Conservation (phyloP, 140 eudicot species). For the Stevia rebaudiana region DNA sequence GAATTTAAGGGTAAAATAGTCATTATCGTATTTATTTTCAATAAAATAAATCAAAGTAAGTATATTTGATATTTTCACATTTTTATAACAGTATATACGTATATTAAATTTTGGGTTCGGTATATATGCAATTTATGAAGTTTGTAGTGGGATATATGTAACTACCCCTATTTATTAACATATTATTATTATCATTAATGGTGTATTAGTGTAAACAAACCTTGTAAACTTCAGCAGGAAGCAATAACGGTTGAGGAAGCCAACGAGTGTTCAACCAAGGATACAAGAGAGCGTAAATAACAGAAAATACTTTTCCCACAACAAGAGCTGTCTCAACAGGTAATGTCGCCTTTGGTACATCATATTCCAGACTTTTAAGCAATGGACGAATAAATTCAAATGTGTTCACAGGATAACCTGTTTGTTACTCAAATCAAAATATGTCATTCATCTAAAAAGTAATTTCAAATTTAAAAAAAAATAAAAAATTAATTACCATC, state of each 20-base stretch:
- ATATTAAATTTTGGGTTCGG: too few relatives aligned
- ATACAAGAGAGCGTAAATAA: constrained; percentile 56
- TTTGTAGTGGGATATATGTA: too few relatives aligned
- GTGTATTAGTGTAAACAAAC: constrained; percentile 18
- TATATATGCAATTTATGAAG: too few relatives aligned
- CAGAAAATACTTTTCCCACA: constrained; percentile 55
- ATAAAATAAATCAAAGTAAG: too few relatives aligned
- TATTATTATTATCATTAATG: background rate
- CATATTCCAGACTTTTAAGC: constrained; percentile 66
- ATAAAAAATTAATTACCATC: constrained; percentile 61
- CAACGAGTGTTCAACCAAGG: constrained; percentile 63
- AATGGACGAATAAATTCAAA: constrained; percentile 74
- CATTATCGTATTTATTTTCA: too few relatives aligned
- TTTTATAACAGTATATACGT: too few relatives aligned
- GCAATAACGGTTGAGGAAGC: constrained; percentile 89
- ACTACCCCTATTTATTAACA: background rate
- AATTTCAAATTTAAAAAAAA: constrained; percentile 3
- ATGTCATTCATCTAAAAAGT: background rate
- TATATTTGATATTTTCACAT: too few relatives aligned
- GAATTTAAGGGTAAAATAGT: too few relatives aligned
- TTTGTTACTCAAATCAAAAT: constrained; percentile 1
- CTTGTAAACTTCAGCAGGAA: constrained; percentile 95
- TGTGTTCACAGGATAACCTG: constrained; percentile 91
- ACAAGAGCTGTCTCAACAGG: constrained; percentile 63
- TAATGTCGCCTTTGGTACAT: constrained; percentile 59